Evolutionary conservation across 2,329 filamentous ascomycete species (phyloP).

Genomic region (Claviceps sorghi): DNA sequence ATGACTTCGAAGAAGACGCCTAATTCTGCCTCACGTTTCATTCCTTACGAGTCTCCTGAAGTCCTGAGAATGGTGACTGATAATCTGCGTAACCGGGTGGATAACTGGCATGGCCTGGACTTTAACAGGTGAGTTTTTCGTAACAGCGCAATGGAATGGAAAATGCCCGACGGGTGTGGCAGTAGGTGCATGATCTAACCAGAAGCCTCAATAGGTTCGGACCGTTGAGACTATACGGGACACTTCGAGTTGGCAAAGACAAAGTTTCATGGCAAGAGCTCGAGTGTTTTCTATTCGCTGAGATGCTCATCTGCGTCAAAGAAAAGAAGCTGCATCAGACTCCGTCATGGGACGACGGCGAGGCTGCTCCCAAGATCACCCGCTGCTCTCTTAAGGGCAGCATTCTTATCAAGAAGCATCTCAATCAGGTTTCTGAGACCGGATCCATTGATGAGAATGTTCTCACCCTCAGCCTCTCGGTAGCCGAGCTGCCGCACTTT

Average conservation of each 20-base stretch:
- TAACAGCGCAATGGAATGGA: neutral
- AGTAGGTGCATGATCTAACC: too few relatives aligned
- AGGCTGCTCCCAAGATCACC: conserved; percentile 39
- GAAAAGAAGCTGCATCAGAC: conserved; percentile 60
- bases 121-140: conserved; percentile 50
- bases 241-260: conserved; percentile 87
- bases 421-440: conserved; percentile 72
- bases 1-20: conserved; percentile 40
- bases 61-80: conserved; percentile 76
- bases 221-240: conserved; percentile 77
- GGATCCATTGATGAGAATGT: conserved; percentile 62
- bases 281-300: conserved; percentile 90
- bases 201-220: conserved; percentile 82
- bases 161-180: neutral
- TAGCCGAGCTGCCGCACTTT: conserved; percentile 83
- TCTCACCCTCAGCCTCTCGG: conserved; percentile 78
- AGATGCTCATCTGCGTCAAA: conserved; percentile 99
- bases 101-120: conserved; percentile 96
- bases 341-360: conserved; percentile 51
- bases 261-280: conserved; percentile 94
- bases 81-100: conserved; percentile 70
- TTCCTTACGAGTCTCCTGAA: conserved; percentile 61
- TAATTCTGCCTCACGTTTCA: conserved; percentile 39
- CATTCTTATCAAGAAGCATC: conserved; percentile 94
- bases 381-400: conserved; percentile 91